Evolutionary conservation across 1,139 yeast species (phyloP).

Genomic region (Debaryomyces nepalensis): DNA sequence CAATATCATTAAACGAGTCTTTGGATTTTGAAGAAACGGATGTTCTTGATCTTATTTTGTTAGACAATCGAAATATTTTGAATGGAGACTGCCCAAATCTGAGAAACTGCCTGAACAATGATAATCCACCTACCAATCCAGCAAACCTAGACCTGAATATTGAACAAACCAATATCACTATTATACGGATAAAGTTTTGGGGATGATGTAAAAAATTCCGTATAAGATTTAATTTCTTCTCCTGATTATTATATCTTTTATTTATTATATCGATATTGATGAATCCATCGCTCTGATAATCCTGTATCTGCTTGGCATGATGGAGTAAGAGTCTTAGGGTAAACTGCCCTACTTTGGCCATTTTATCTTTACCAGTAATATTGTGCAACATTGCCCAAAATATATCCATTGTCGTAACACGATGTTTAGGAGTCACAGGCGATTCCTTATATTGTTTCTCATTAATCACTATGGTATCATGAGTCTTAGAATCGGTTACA

Average conservation of each 20-base stretch:
- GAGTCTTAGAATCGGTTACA: slow-evolving; percentile 9
- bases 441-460: slow-evolving; percentile 2
- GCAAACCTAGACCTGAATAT: slow-evolving; percentile 42
- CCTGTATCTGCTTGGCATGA: slow-evolving; percentile 50
- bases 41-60: slow-evolving; percentile 17
- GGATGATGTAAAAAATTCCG: slow-evolving; percentile 49
- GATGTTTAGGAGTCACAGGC: slow-evolving; percentile 1
- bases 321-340: slow-evolving; percentile 55
- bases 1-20: neutral
- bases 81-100: slow-evolving; percentile 78
- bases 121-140: slow-evolving; percentile 55
- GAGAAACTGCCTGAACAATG: slow-evolving; percentile 67
- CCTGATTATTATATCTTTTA: slow-evolving; percentile 37
- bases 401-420: slow-evolving; percentile 38
- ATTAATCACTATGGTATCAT: slow-evolving; percentile 6
- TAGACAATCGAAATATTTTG: slow-evolving; percentile 40
- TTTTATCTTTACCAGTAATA: slow-evolving; percentile 69
- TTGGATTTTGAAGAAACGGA: slow-evolving; percentile 5
- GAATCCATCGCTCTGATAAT: slow-evolving; percentile 38
- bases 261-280: slow-evolving; percentile 37
- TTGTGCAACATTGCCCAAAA: slow-evolving; percentile 57
- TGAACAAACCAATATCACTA: slow-evolving; percentile 37
- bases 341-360: slow-evolving; percentile 69
- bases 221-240: slow-evolving; percentile 39
- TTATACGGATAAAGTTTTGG: slow-evolving; percentile 40